Percentiles rank a stretch among this genome's conserved stretches.
These are phyloP conservation scores for Sporisorium graminicola DNA, from an alignment of 1,284 basidiomycete species.

Conservation along the genomic window DNA sequence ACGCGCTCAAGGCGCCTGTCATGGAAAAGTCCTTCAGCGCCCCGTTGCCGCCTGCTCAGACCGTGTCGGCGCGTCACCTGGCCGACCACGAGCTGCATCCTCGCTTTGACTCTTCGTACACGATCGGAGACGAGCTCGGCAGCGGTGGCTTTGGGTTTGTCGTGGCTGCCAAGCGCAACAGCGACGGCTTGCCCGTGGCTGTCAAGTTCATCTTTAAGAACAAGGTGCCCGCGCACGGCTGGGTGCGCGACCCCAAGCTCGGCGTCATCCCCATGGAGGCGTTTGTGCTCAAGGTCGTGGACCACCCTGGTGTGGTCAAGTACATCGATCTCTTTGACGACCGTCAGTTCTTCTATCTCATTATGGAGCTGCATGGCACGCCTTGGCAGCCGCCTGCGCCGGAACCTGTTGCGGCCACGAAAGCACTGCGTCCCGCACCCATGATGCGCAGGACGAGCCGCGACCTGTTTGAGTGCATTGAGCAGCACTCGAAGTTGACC, in stretches of 20 bases:
- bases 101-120: constrained; percentile 78
- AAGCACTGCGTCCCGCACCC: constrained; percentile 40
- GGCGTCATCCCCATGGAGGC: constrained; percentile 81
- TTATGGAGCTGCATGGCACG: constrained; percentile 90
- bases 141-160: constrained; percentile 94
- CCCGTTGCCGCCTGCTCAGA: constrained; percentile 48
- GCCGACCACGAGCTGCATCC: constrained; percentile 75
- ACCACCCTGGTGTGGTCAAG: constrained; percentile 84
- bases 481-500: constrained; percentile 83
- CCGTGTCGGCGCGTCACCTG: constrained; percentile 55
- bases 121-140: constrained; percentile 80
- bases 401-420: constrained; percentile 15
- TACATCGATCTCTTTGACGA: constrained; percentile 88
- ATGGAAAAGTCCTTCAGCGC: constrained; percentile 68
- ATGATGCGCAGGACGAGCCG: constrained; percentile 83
- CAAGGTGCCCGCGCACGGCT: constrained; percentile 83
- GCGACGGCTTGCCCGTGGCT: constrained; percentile 79
- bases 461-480: constrained; percentile 93
- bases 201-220: constrained; percentile 92
- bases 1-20: constrained; percentile 46
- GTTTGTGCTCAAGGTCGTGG: constrained; percentile 79
- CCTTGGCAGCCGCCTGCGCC: constrained; percentile 76
- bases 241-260: constrained; percentile 76
- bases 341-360: constrained; percentile 84
- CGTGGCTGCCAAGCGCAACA: constrained; percentile 66